Percentiles rank a stretch among this genome's conserved stretches.
These are phyloP conservation scores for Phlebiopsis gigantea DNA, from an alignment of 768 basidiomycete genomes.

Conservation along the genomic window DNA sequence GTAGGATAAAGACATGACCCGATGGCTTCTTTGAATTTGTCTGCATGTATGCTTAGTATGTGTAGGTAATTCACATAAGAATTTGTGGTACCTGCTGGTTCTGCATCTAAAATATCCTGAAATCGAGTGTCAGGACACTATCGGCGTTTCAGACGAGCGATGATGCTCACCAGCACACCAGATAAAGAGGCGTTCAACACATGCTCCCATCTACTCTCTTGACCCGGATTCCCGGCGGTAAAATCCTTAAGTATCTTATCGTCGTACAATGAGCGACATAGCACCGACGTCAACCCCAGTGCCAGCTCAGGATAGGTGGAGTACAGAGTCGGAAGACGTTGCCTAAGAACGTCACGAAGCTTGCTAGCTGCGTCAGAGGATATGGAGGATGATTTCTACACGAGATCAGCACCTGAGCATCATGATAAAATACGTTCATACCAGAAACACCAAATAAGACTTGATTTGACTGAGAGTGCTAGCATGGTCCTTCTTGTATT, in stretches of 20 bases:
- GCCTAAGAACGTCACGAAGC: conserved; percentile 36
- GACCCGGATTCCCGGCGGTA: conserved; percentile 10
- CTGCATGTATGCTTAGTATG: background rate
- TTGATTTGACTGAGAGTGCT: conserved; percentile 36
- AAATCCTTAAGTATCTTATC: conserved; percentile 30
- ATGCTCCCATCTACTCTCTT: conserved; percentile 37
- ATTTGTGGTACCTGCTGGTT: conserved; percentile 22
- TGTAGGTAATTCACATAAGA: background rate
- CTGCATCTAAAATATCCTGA: conserved; percentile 27
- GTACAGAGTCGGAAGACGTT: conserved; percentile 42
- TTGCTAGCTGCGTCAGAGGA: conserved; percentile 33
- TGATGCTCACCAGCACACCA: conserved; percentile 40
- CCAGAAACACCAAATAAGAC: conserved; percentile 39
- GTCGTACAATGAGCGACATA: conserved; percentile 36
- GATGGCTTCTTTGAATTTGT: conserved; percentile 19
- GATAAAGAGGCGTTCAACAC: conserved; percentile 44
- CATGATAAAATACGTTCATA: conserved; percentile 21
- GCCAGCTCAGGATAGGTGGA: conserved; percentile 31
- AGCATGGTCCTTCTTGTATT: conserved; percentile 24
- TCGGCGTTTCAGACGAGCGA: background rate
- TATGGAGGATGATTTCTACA: conserved; percentile 34
- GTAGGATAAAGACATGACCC: conserved; percentile 26
- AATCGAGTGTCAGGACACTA: background rate
- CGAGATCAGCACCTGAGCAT: background rate
- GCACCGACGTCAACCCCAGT: conserved; percentile 34